Conservation (phyloP, 2,329 filamentous ascomycete genomes). For the Aspergillus phoenicis region DNA sequence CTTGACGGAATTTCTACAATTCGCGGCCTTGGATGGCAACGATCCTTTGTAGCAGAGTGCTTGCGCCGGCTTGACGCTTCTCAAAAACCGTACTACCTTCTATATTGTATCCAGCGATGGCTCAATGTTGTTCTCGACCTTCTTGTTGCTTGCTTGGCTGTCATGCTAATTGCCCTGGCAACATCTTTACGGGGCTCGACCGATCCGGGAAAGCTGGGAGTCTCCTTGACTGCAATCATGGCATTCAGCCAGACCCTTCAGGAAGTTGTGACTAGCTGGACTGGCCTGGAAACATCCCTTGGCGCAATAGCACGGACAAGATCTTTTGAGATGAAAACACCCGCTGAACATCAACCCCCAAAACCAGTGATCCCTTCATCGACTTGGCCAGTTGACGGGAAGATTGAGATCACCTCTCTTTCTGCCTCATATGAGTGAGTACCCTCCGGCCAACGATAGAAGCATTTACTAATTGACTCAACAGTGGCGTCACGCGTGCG, state of each 20-base stretch:
- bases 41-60: not conserved
- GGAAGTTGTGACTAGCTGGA: not conserved
- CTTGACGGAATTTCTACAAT: not conserved
- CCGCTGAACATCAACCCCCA: not conserved
- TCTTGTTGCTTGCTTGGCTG: not conserved
- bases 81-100: not conserved
- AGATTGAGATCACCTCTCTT: not conserved
- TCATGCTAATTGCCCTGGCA: not conserved
- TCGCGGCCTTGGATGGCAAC: not conserved
- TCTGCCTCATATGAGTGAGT: conserved; percentile 2
- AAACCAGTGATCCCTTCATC: not conserved
- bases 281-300: not conserved
- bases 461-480: not conserved
- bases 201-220: not conserved
- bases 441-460: not conserved
- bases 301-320: not conserved
- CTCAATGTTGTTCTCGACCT: conserved; percentile 1
- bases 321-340: not conserved
- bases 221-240: conserved; percentile 1
- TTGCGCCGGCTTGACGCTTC: not conserved
- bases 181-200: not conserved
- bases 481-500: not conserved
- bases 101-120: conserved; percentile 7
- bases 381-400: not conserved
- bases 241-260: not conserved